These are phyloP conservation scores for Myxozyma kluyveri DNA, from an alignment of 805 yeast genomes.

Conservation along the genomic window DNA sequence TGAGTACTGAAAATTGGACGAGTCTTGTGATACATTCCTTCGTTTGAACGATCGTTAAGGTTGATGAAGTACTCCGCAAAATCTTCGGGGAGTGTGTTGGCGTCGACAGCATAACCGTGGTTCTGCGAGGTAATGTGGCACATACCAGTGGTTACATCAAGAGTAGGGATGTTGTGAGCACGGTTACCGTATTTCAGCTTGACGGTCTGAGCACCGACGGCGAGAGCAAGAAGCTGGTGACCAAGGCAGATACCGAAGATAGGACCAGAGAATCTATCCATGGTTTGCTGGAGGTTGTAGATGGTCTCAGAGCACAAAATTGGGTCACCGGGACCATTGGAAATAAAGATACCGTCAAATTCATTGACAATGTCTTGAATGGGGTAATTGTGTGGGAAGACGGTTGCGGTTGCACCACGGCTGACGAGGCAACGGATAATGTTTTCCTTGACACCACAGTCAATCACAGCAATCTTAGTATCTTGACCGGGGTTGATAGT, in stretches of 20 bases:
- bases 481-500: slow-evolving; percentile 55
- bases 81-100: slow-evolving; percentile 64
- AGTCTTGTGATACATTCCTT: slow-evolving; percentile 87
- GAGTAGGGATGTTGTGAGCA: slow-evolving; percentile 97
- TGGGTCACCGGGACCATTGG: slow-evolving; percentile 98
- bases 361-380: slow-evolving; percentile 84
- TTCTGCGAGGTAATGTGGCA: slow-evolving; percentile 98
- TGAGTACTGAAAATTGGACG: slow-evolving; percentile 95
- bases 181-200: slow-evolving; percentile 98
- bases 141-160: slow-evolving; percentile 83
- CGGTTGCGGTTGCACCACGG: slow-evolving; percentile 95
- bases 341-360: slow-evolving; percentile 91
- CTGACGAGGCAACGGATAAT: slow-evolving; percentile 88
- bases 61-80: slow-evolving; percentile 89
- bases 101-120: slow-evolving; percentile 97
- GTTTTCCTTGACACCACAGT: slow-evolving; percentile 98
- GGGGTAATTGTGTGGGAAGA: slow-evolving; percentile 94
- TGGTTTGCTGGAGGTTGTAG: slow-evolving; percentile 64
- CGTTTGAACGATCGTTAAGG: slow-evolving; percentile 92
- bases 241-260: slow-evolving; percentile 98
- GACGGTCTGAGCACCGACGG: slow-evolving; percentile 88
- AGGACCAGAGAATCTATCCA: slow-evolving; percentile 71
- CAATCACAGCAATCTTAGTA: slow-evolving; percentile 86
- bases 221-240: slow-evolving; percentile 93
- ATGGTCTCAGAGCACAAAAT: slow-evolving; percentile 82